A percentile compares a stretch with the other conserved stretches of the same genome.
Evolutionary conservation across 2,329 filamentous ascomycete species (phyloP).

Genomic region (Fusarium paranaense): DNA sequence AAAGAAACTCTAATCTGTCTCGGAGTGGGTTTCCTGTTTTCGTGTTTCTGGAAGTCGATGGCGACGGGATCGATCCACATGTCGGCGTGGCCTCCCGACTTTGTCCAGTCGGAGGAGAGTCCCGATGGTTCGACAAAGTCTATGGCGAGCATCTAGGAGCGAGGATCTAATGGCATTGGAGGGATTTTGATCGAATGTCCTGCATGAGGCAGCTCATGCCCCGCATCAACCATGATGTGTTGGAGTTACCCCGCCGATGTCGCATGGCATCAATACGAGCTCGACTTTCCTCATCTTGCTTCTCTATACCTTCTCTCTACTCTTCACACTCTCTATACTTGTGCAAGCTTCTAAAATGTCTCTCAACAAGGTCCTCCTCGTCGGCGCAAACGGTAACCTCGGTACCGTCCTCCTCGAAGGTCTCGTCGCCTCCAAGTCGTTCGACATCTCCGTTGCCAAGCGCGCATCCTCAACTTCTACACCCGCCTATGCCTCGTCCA

Average conservation of each 20-base stretch:
- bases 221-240: conserved; percentile 20
- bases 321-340: not conserved
- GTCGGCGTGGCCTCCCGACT: conserved; percentile 22
- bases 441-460: conserved; percentile 67
- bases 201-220: not conserved
- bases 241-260: conserved; percentile 25
- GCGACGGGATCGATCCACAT: not conserved
- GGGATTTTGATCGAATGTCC: not conserved
- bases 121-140: conserved; percentile 8
- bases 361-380: conserved; percentile 49
- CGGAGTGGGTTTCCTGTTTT: not conserved
- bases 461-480: conserved; percentile 54
- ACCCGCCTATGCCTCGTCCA: conserved; percentile 34
- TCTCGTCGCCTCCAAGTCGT: conserved; percentile 51
- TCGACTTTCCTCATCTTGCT: not conserved
- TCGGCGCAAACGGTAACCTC: conserved; percentile 54
- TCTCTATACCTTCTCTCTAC: not conserved
- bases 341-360: conserved; percentile 23
- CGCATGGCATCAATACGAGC: conserved; percentile 2
- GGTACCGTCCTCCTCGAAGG: conserved; percentile 53
- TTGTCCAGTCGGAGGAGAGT: conserved; percentile 10
- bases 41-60: conserved; percentile 3
- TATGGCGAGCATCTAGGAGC: not conserved
- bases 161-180: not conserved
- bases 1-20: not conserved